phyloP scores from a whole-genome alignment of 805 yeast species.

The Ascoidea asiatica region DNA sequence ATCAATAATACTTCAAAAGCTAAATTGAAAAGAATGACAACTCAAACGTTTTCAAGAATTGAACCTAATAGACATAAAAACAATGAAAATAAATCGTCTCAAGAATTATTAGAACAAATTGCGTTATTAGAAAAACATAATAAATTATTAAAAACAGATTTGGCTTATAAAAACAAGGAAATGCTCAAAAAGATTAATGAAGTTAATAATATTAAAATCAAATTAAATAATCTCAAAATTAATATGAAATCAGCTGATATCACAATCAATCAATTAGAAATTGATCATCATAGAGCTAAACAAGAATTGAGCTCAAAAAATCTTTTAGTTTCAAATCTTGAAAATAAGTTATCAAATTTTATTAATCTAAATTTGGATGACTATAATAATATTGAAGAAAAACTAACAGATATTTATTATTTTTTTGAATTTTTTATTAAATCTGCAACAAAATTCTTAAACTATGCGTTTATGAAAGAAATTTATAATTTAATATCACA shows the following conservation, averaged over 20 bases:
- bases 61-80: background rate
- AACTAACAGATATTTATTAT: background rate
- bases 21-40: background rate
- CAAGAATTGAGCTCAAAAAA: background rate
- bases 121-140: conserved; percentile 17
- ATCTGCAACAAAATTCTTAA: background rate
- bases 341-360: background rate
- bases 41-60: background rate
- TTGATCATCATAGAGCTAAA: background rate
- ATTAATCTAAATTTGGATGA: background rate
- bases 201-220: background rate
- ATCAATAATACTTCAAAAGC: background rate
- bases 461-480: background rate
- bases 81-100: background rate
- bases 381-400: background rate
- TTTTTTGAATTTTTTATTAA: background rate
- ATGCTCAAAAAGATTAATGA: background rate
- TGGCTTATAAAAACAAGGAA: conserved; percentile 42
- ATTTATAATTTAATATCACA: background rate
- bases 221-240: too few species aligned
- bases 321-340: background rate
- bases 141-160: conserved; percentile 52
- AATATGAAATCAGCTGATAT: background rate
- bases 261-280: background rate
- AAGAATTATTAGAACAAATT: background rate